Conservation (phyloP, 2,329 filamentous ascomycete genomes). For the Xylaria sp. region DNA sequence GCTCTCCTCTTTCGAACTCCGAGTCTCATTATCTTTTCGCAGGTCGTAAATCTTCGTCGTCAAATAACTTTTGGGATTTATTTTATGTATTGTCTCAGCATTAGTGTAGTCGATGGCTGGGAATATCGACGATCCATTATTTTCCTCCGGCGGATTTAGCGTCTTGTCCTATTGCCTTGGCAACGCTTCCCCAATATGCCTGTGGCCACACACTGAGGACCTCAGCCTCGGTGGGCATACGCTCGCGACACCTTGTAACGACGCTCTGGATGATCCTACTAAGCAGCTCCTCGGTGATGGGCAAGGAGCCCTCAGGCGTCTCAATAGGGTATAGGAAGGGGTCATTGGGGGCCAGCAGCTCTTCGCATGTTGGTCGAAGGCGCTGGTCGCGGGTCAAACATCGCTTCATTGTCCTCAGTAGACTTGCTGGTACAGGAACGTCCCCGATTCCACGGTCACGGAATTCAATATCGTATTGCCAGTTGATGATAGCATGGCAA, state of each 20-base stretch:
- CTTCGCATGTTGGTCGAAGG: conserved; percentile 71
- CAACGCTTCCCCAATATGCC: conserved; percentile 70
- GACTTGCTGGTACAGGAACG: conserved; percentile 66
- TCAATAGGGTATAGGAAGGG: conserved; percentile 73
- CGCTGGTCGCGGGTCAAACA: conserved; percentile 72
- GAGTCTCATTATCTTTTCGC: conserved; percentile 21
- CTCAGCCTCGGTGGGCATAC: conserved; percentile 69
- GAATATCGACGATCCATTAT: conserved; percentile 2
- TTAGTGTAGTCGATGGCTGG: neutral
- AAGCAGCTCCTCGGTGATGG: conserved; percentile 71
- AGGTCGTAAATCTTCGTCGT: conserved; percentile 31
- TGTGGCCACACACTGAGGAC: conserved; percentile 66
- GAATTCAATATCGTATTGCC: conserved; percentile 77
- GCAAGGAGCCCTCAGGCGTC: conserved; percentile 64
- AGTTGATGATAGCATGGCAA: conserved; percentile 88
- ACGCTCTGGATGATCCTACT: conserved; percentile 72
- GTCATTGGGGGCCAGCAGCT: conserved; percentile 69
- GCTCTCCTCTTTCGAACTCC: conserved; percentile 19
- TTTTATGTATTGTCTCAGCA: neutral
- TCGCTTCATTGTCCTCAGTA: conserved; percentile 70
- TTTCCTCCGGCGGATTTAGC: conserved; percentile 13
- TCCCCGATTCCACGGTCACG: conserved; percentile 76
- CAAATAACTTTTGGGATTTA: conserved; percentile 20
- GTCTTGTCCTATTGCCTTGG: conserved; percentile 59
- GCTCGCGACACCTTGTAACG: conserved; percentile 67